phyloP scores from a whole-genome alignment of 2,329 filamentous ascomycete genomes.

The Davidsoniella neocaledoniae region DNA sequence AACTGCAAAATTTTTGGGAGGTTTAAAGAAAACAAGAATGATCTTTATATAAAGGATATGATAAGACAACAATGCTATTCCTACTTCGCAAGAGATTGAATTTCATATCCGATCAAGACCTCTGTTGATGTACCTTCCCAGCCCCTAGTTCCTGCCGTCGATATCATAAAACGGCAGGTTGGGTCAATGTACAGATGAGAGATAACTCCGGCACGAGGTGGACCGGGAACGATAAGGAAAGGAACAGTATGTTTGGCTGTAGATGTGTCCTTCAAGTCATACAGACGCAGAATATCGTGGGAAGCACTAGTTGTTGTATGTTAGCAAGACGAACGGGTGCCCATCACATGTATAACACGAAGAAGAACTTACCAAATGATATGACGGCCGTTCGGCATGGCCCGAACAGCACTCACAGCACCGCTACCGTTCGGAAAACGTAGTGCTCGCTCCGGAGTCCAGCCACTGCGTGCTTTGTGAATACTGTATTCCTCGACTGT shows the following conservation, averaged over 20 bases:
- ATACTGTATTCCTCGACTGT: constrained; percentile 91
- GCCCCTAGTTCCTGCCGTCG: constrained; percentile 76
- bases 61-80: background rate
- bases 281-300: constrained; percentile 82
- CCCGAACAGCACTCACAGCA: constrained; percentile 68
- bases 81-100: constrained; percentile 22
- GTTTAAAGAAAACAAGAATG: too few relatives aligned
- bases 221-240: constrained; percentile 91
- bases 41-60: too few relatives aligned
- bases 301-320: constrained; percentile 44
- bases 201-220: constrained; percentile 66
- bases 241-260: constrained; percentile 63
- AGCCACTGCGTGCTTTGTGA: constrained; percentile 51
- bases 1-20: too few relatives aligned
- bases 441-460: constrained; percentile 60
- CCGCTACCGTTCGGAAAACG: constrained; percentile 82
- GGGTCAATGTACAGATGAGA: constrained; percentile 75
- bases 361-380: constrained; percentile 47
- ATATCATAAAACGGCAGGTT: constrained; percentile 79
- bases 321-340: background rate
- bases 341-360: background rate
- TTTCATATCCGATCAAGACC: constrained; percentile 88
- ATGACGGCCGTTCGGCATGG: constrained; percentile 88
- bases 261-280: constrained; percentile 59
- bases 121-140: constrained; percentile 90